phyloP scores from a whole-genome alignment of 1,284 basidiomycete species.

The Fomes fomentarius region DNA sequence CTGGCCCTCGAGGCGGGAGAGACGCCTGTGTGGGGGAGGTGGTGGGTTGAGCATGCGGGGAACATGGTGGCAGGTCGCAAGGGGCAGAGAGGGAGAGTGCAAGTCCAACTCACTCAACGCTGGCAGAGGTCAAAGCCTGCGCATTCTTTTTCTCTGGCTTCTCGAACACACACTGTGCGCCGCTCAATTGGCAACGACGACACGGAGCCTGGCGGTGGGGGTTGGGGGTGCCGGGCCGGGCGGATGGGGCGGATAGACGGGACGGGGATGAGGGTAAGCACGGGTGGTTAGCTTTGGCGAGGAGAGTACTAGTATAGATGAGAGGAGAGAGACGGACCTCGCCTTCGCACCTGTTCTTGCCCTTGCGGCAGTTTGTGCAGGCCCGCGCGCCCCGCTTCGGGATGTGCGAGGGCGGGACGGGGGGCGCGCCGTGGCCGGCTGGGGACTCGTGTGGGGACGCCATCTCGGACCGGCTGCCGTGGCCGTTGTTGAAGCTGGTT shows the following conservation, averaged over 20 bases:
- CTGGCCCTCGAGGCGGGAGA: conserved; percentile 82
- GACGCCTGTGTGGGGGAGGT: conserved; percentile 52
- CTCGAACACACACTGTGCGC: conserved; percentile 87
- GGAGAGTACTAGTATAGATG: conserved; percentile 22
- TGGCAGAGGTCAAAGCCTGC: conserved; percentile 60
- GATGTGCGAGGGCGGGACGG: conserved; percentile 50
- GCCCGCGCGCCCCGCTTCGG: conserved; percentile 81
- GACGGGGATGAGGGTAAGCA: conserved; percentile 3
- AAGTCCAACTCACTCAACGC: conserved; percentile 80
- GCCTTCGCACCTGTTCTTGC: conserved; percentile 93
- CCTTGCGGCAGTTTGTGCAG: conserved; percentile 83
- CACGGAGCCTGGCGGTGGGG: conserved; percentile 90
- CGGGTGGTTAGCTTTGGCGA: conserved; percentile 37
- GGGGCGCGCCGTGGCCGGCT: conserved; percentile 23
- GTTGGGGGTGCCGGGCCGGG: conserved; percentile 64
- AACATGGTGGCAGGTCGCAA: conserved; percentile 18
- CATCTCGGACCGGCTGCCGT: conserved; percentile 24
- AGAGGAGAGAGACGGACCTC: conserved; percentile 61
- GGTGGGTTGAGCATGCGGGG: conserved; percentile 22
- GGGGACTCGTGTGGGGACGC: conserved; percentile 26
- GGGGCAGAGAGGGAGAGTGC: conserved; percentile 10
- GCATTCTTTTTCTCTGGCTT: conserved; percentile 86
- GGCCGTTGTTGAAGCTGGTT: conserved; percentile 28
- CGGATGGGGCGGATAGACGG: conserved; percentile 55
- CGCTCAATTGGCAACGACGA: conserved; percentile 85